phyloP scores from a whole-genome alignment of 768 basidiomycete genomes.

The Pleurotus platypus region DNA sequence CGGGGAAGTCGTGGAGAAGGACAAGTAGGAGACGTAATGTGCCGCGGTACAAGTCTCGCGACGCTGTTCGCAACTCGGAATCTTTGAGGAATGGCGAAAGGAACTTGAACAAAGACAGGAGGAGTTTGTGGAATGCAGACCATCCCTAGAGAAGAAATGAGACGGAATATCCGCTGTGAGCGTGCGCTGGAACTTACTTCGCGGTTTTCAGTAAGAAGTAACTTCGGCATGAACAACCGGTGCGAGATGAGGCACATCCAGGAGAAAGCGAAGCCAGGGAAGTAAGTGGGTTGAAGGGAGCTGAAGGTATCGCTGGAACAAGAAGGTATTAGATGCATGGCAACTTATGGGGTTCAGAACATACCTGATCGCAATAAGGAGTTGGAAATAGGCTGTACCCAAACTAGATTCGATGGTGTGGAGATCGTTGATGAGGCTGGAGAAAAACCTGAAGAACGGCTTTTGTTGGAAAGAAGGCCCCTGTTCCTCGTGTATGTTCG shows the following conservation, averaged over 20 bases:
- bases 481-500: conserved; percentile 93
- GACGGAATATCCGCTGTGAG: conserved; percentile 3
- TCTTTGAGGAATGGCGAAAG: conserved; percentile 86
- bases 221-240: conserved; percentile 94
- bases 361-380: conserved; percentile 86
- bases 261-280: conserved; percentile 97
- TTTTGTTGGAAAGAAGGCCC: conserved; percentile 91
- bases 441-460: conserved; percentile 98
- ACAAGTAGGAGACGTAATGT: conserved; percentile 88
- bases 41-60: conserved; percentile 86
- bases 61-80: conserved; percentile 74
- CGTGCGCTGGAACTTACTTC: conserved; percentile 48
- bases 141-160: conserved; percentile 57
- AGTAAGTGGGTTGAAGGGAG: conserved; percentile 92
- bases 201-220: conserved; percentile 82
- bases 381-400: conserved; percentile 85
- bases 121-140: conserved; percentile 92
- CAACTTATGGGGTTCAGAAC: conserved; percentile 11
- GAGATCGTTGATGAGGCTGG: conserved; percentile 89
- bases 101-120: conserved; percentile 95
- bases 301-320: conserved; percentile 83
- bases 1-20: conserved; percentile 97
- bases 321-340: conserved; percentile 12
- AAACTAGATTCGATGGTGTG: conserved; percentile 82
- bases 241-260: conserved; percentile 98